phyloP scores from a whole-genome alignment of 805 yeast species.

The Debaryomyces hansenii region DNA sequence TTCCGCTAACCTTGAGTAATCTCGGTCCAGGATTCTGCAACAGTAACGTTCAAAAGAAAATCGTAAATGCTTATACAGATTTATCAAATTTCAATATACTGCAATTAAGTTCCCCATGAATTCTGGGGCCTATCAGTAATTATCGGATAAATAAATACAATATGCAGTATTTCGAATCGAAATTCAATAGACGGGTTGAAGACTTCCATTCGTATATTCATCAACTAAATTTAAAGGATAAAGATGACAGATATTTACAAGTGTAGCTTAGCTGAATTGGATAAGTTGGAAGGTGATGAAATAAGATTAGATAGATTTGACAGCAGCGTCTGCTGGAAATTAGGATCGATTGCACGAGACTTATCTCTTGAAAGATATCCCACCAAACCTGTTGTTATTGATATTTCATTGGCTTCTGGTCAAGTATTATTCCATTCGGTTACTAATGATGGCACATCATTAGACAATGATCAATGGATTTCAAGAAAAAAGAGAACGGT shows the following conservation, averaged over 20 bases:
- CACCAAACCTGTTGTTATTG: constrained; percentile 44
- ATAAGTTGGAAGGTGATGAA: constrained; percentile 19
- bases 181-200: no score
- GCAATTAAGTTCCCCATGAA: no score
- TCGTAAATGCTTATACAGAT: no score
- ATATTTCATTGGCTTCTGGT: constrained; percentile 46
- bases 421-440: constrained; percentile 48
- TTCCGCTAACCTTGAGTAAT: no score
- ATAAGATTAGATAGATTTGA: constrained; percentile 25
- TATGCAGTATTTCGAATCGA: no score
- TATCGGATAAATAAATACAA: no score
- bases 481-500: constrained; percentile 49
- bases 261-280: constrained; percentile 17
- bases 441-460: constrained; percentile 34
- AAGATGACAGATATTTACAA: constrained; percentile 13
- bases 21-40: no score
- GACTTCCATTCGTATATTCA: no score
- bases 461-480: constrained; percentile 59
- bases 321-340: constrained; percentile 42
- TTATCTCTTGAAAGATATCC: constrained; percentile 26
- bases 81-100: no score
- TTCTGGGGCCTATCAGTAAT: no score
- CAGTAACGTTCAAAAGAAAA: no score
- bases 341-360: constrained; percentile 44
- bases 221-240: constrained; percentile 1